These are phyloP conservation scores for Picochlorum sp. DNA, from an alignment of 139 green algal genomes.

Conservation along the genomic window DNA sequence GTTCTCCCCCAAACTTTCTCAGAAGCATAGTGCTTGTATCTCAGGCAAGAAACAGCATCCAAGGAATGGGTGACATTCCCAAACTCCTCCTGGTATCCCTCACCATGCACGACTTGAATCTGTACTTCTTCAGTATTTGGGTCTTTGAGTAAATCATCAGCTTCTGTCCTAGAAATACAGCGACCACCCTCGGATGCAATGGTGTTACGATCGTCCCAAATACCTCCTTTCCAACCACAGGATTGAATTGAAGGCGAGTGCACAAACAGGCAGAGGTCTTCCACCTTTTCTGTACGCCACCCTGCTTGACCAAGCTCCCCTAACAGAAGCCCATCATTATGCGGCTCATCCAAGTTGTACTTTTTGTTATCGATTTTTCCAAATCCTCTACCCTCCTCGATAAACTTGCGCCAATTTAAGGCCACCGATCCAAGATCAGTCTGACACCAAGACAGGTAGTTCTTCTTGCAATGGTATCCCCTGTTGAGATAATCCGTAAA, in stretches of 20 bases:
- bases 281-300: constrained; percentile 36
- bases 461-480: constrained; percentile 53
- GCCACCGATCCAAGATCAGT: constrained; percentile 66
- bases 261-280: constrained; percentile 44
- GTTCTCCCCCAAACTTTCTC: too few relatives aligned
- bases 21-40: too few relatives aligned
- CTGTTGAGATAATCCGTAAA: constrained; percentile 26
- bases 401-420: constrained; percentile 36
- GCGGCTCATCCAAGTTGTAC: constrained; percentile 17
- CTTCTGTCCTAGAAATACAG: constrained; percentile 24
- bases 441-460: constrained; percentile 38
- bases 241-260: constrained; percentile 55
- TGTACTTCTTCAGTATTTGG: constrained; percentile 14
- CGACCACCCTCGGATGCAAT: constrained; percentile 24
- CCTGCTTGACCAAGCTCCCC: constrained; percentile 17
- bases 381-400: constrained; percentile 48
- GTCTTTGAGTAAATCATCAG: constrained; percentile 8
- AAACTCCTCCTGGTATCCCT: neutral
- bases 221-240: constrained; percentile 37
- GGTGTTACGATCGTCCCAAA: constrained; percentile 54
- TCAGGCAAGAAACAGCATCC: too few relatives aligned
- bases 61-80: too few relatives aligned
- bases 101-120: neutral
- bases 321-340: constrained; percentile 63
- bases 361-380: constrained; percentile 21